Evolutionary conservation across 768 basidiomycete genomes (phyloP), one percentile per base, ranked within the genome.

Genomic region (Phlebiopsis gigantea): DNA sequence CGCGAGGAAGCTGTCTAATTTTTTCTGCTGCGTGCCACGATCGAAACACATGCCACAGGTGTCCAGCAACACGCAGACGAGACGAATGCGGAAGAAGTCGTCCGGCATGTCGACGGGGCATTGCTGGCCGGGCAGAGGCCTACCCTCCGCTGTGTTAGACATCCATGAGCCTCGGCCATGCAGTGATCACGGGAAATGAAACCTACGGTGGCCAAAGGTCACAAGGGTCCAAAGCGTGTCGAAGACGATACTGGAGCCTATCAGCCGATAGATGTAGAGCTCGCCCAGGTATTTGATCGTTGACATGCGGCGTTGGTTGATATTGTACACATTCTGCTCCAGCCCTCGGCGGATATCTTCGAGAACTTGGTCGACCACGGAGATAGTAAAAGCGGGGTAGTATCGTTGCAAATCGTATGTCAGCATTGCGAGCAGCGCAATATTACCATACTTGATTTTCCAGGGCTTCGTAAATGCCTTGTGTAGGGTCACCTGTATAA

Each of bases 21-120:
- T 98, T 76, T 88, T 88, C 71, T 86, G 91, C 68, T 93, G 90
- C 4, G 88, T 85, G 0, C 96, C 97, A 41, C 87, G 84, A 70
- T 98, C 96, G 71, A 99, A 98, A 73, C 96, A 98, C 81, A 95
- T 92, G 19, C 96, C 97, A 68, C 93, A 95, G 0, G 95, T 93
- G 71, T 98, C 96, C 19, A 99, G 77, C 39, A 99, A 76, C 6
- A 89, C 89, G 68, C 97, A 98, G 44, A 96, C 83, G 52, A 99
- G 79, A 12, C 97, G 81, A 55, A 98, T 71, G 30, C 97, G 85
- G 81, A 99, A 99, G 72, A 90, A 98, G 68, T 99, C 97, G 69
- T 98, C 92, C 0, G 91, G 90, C 77, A 90, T 87, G 68, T 99
- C 97, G 53, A 97, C 76, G 2, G 84, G 72, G 60, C 84, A 88